Base-by-base conservation (phyloP, 345 rosid genomes). In the Excoecaria agallocha region DNA sequence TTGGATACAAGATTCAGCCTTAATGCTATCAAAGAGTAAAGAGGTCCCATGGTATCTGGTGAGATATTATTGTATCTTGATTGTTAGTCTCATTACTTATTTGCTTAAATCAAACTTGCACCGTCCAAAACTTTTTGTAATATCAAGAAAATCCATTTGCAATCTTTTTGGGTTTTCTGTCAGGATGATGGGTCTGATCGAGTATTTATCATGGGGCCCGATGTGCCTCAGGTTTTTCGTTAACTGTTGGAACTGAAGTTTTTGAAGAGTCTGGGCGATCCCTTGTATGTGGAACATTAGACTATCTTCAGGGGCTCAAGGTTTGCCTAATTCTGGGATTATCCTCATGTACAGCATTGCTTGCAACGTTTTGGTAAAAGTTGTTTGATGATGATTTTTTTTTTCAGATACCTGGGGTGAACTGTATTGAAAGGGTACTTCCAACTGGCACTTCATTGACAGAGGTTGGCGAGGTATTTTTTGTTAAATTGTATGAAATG, bases 1-100 rank as follows among this genome's bases (percentile, higher is more conserved):
- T 70, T 94, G 98, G 99, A 93, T 92, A 65, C 96, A 94, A 82
- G 99, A 94, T 85, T 92, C 98, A 49, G 98, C 98, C 3, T 77
- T 94, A 76, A 89, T 92, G 90, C 78, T 92, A 39, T 91, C 98
- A 9, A 87, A 91, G 98, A 89, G 98, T 73, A 92, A 94, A 66
- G 99, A 94, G 87, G 98, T 94, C 79, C 99, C 99, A 45, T 91
- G 99, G 98, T 91, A 87, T 79, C 81, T 94, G 89, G 97, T 94
- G 81, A 87, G 93, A 76, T 46, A 68, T 46, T 58, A 19, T 43
- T 12, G 37, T 30, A 17, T 19, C 30, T 51, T n/a, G 69, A 16
- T 48, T 60, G 12, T 38, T 69, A 51, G 41, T 52, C 52, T 66
- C 20, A 41, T 79, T 77, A 66, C 68, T 30, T 13, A 2, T 22